Conservation (phyloP, 23 red algal genomes). For the Gracilaria vermiculophylla region DNA sequence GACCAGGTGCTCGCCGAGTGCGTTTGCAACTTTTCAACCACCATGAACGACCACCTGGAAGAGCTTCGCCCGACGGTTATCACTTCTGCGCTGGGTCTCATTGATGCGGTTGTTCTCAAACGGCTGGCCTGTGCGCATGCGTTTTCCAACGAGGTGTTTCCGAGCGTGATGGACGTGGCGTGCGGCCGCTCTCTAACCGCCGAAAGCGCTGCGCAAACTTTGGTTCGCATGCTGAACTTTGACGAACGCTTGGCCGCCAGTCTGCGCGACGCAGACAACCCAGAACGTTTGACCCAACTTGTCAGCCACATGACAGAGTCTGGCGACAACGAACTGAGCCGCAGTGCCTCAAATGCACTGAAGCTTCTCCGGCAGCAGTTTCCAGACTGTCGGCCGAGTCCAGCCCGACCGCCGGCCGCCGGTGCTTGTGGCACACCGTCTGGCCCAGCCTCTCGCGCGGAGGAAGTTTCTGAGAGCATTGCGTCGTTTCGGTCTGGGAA, state of each 20-base stretch:
- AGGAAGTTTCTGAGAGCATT: too few relatives aligned
- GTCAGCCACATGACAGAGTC: background rate
- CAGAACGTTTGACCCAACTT: conserved; percentile 21
- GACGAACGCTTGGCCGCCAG: background rate
- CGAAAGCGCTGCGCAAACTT: conserved; percentile 21
- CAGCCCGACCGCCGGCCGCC: background rate
- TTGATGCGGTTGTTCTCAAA: conserved; percentile 19
- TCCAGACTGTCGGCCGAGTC: background rate
- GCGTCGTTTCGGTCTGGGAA: background rate
- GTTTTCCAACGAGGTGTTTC: conserved; percentile 39
- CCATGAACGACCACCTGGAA: conserved; percentile 48
- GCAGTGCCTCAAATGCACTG: background rate
- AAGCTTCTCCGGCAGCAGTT: background rate
- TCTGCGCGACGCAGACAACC: conserved; percentile 38
- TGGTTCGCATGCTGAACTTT: conserved; percentile 20
- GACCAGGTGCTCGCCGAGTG: background rate
- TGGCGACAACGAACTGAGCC: background rate
- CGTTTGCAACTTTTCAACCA: background rate
- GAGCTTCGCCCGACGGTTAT: conserved; percentile 56
- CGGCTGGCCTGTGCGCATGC: background rate
- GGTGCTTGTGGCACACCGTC: too few relatives aligned
- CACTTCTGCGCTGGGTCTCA: conserved; percentile 29
- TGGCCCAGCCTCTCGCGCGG: background rate
- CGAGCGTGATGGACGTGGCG: conserved; percentile 47
- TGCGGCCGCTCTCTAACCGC: conserved; percentile 50